Evolutionary conservation across 768 basidiomycete genomes (phyloP).

Genomic region (Daedaleopsis sinensis): DNA sequence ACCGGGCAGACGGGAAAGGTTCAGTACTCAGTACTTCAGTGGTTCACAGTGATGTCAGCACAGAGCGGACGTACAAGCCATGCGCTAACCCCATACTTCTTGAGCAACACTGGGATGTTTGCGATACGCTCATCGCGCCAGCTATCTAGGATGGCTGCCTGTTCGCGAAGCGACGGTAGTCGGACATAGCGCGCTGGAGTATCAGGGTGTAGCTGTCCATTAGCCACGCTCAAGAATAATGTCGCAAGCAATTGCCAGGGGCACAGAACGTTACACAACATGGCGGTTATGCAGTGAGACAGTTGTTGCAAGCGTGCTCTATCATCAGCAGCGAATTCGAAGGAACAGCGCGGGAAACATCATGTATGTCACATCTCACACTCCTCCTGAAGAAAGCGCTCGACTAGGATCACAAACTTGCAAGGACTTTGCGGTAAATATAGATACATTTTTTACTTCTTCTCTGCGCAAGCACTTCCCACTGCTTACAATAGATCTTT

Average conservation of each 20-base stretch:
- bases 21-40: background rate
- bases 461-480: background rate
- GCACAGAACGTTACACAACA: background rate
- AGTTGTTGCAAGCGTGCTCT: too few species aligned
- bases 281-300: too few species aligned
- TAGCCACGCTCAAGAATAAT: background rate
- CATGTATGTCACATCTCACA: background rate
- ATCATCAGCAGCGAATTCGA: too few species aligned
- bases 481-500: slow-evolving; percentile 53
- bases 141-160: slow-evolving; percentile 41
- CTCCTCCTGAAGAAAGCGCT: too few species aligned
- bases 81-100: slow-evolving; percentile 45
- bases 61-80: slow-evolving; percentile 41
- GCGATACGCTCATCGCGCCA: slow-evolving; percentile 46
- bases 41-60: background rate
- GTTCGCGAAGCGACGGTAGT: slow-evolving; percentile 44
- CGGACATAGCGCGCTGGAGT: slow-evolving; percentile 37
- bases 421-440: background rate
- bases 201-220: slow-evolving; percentile 22
- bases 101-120: slow-evolving; percentile 44
- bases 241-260: background rate
- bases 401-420: too few species aligned
- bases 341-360: too few species aligned
- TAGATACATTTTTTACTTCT: slow-evolving; percentile 18
- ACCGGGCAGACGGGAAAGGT: background rate